Percentiles rank a stretch among this genome's conserved stretches.
phyloP scores from a whole-genome alignment of 805 yeast genomes.

The Candida railenensis region DNA sequence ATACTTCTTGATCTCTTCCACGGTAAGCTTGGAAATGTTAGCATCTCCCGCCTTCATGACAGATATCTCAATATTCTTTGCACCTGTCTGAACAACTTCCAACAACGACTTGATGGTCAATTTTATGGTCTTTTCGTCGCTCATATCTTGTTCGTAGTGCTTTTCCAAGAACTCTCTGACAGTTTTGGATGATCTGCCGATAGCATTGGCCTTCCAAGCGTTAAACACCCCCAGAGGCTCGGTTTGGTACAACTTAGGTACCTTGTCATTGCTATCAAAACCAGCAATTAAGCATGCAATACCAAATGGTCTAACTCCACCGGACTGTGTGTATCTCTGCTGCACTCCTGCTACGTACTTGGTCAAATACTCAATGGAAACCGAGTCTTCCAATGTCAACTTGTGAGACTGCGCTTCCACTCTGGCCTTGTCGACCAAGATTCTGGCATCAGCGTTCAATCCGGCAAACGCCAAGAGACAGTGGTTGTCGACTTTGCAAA shows the following conservation, averaged over 20 bases:
- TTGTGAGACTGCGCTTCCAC: slow-evolving; percentile 95
- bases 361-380: slow-evolving; percentile 85
- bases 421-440: slow-evolving; percentile 91
- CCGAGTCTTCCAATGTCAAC: slow-evolving; percentile 93
- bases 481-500: slow-evolving; percentile 87
- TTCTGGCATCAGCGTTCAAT: slow-evolving; percentile 96
- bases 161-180: slow-evolving; percentile 94
- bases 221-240: slow-evolving; percentile 97
- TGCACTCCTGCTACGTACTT: slow-evolving; percentile 97
- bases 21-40: slow-evolving; percentile 52
- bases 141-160: slow-evolving; percentile 64
- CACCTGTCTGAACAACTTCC: slow-evolving; percentile 98
- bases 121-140: slow-evolving; percentile 69
- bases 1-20: slow-evolving; percentile 69
- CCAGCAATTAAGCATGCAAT: slow-evolving; percentile 95
- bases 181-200: slow-evolving; percentile 92
- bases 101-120: slow-evolving; percentile 83
- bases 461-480: slow-evolving; percentile 95
- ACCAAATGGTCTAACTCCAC: slow-evolving; percentile 98
- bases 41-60: slow-evolving; percentile 71
- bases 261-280: slow-evolving; percentile 79
- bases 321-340: slow-evolving; percentile 94
- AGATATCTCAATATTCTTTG: slow-evolving; percentile 91
- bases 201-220: slow-evolving; percentile 97
- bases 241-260: slow-evolving; percentile 86